Evolutionary conservation across 768 basidiomycete species (phyloP).

Genomic region (Holtermanniella nyarrowii): DNA sequence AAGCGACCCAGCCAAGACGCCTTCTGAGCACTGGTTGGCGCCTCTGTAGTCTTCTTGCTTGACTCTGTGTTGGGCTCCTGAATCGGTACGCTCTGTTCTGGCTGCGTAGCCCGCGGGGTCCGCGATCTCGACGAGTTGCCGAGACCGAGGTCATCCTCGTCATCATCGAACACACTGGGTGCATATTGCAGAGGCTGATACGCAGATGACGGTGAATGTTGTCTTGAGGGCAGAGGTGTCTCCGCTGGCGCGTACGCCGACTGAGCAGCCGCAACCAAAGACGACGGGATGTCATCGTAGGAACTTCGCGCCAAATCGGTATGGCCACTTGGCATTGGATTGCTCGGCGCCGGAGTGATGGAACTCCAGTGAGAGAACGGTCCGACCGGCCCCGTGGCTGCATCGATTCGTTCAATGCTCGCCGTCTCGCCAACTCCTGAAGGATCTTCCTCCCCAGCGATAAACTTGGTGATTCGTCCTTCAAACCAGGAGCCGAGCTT

Average conservation of each 20-base stretch:
- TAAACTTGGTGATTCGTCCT: slow-evolving; percentile 82
- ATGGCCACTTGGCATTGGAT: slow-evolving; percentile 37
- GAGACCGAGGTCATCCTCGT: slow-evolving; percentile 81
- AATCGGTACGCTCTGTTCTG: slow-evolving; percentile 10
- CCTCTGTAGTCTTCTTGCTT: no score
- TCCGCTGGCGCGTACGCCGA: slow-evolving; percentile 8
- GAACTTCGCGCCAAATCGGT: slow-evolving; percentile 16
- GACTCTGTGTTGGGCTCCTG: slow-evolving; percentile 28
- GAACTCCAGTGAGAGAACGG: slow-evolving; percentile 89
- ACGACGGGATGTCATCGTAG: background rate
- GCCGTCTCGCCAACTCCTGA: slow-evolving; percentile 46
- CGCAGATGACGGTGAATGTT: no score
- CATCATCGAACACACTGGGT: slow-evolving; percentile 50
- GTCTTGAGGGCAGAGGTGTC: slow-evolving; percentile 18
- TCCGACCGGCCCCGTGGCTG: slow-evolving; percentile 45
- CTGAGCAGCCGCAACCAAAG: background rate
- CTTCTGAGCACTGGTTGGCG: no score
- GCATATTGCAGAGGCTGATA: no score
- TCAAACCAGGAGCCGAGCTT: slow-evolving; percentile 86
- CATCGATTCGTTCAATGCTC: slow-evolving; percentile 21
- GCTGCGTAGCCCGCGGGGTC: slow-evolving; percentile 36
- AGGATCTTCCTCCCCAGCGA: slow-evolving; percentile 75
- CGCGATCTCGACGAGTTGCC: slow-evolving; percentile 54
- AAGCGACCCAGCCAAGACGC: slow-evolving; percentile 62
- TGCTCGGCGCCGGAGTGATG: slow-evolving; percentile 63